These are phyloP conservation scores for Ascoidea tarda DNA, from an alignment of 805 yeast genomes.

Conservation along the genomic window DNA sequence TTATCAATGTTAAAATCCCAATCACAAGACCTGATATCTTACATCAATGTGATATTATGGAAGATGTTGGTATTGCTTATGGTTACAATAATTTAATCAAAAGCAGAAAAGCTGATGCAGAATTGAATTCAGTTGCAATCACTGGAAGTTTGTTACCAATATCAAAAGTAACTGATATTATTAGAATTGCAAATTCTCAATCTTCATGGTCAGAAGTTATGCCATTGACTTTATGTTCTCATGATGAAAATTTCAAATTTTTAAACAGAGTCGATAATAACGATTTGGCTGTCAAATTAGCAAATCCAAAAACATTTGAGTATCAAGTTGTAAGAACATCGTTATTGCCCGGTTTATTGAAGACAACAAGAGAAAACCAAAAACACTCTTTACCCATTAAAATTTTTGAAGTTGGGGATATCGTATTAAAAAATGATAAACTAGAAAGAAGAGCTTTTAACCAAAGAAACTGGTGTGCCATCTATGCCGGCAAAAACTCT, in stretches of 20 bases:
- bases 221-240: constrained; percentile 92
- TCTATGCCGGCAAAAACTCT: constrained; percentile 87
- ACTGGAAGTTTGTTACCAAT: constrained; percentile 83
- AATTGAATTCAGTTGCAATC: constrained; percentile 63
- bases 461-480: constrained; percentile 90
- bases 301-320: constrained; percentile 92
- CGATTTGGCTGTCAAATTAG: constrained; percentile 75
- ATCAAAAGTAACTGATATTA: constrained; percentile 81
- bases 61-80: constrained; percentile 93
- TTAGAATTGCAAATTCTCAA: constrained; percentile 83
- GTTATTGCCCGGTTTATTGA: constrained; percentile 84
- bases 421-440: constrained; percentile 67
- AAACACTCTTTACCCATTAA: constrained; percentile 89
- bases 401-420: constrained; percentile 93
- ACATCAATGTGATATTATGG: constrained; percentile 97
- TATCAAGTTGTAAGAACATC: constrained; percentile 97
- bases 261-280: constrained; percentile 62
- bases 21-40: constrained; percentile 91
- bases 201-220: constrained; percentile 93
- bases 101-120: constrained; percentile 35
- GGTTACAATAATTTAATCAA: constrained; percentile 70
- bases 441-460: constrained; percentile 84
- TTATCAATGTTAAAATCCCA: constrained; percentile 59
- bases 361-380: constrained; percentile 92
- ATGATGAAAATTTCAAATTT: constrained; percentile 90